A percentile compares a stretch with the other conserved stretches of the same genome.
These are phyloP conservation scores for Pyrenula aspistea DNA, from an alignment of 495 filamentous ascomycete genomes.

Conservation along the genomic window DNA sequence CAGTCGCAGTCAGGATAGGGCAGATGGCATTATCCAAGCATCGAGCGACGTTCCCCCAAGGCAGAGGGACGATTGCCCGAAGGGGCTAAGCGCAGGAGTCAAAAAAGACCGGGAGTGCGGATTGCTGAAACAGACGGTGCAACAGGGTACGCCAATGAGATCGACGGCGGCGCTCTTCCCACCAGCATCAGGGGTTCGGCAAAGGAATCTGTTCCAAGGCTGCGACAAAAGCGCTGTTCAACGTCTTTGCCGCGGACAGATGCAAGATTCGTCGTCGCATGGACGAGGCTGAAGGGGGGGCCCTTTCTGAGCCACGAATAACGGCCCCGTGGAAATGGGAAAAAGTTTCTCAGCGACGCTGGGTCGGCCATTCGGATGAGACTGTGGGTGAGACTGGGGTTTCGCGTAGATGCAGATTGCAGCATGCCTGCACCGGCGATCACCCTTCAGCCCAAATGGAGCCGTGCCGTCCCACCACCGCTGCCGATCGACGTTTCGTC, in stretches of 20 bases:
- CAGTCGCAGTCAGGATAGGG: no score
- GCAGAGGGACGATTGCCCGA: neutral
- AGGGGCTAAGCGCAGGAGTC: neutral
- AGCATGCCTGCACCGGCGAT: slow-evolving; percentile 1
- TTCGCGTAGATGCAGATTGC: slow-evolving; percentile 6
- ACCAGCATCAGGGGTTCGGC: no score
- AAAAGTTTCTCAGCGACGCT: no score
- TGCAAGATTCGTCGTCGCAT: neutral
- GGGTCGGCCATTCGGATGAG: slow-evolving; percentile 23
- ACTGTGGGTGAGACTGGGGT: neutral
- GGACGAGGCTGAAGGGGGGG: neutral
- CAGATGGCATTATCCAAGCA: no score
- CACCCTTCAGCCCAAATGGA: neutral
- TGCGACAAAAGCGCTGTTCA: no score
- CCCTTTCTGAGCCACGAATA: slow-evolving; percentile 24
- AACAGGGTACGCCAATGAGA: neutral
- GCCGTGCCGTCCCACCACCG: neutral
- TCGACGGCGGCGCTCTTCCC: no score
- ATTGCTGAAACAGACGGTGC: neutral
- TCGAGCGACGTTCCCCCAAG: no score
- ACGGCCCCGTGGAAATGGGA: no score
- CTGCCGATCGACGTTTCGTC: no score
- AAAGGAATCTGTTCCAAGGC: no score
- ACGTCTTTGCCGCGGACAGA: neutral
- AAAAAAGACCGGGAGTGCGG: neutral